A percentile compares a stretch with the other conserved stretches of the same genome.
Evolutionary conservation across 1,284 basidiomycete genomes (phyloP).

Genomic region (Farysia itapuensis): DNA sequence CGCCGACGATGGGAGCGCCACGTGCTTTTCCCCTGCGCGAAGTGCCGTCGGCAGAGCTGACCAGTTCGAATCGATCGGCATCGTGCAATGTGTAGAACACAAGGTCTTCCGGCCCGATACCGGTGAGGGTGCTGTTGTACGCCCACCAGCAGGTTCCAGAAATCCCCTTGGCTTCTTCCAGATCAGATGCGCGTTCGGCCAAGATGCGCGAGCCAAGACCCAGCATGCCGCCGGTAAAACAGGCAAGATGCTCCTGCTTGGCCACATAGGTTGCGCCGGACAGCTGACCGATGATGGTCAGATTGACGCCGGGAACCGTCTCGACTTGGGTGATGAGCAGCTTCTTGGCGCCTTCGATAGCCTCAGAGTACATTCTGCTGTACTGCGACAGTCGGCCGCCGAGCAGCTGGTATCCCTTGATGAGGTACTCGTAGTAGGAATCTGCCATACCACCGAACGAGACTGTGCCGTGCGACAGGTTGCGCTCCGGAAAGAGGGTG

Average conservation of each 20-base stretch:
- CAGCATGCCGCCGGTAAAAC: constrained; percentile 66
- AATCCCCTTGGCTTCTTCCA: constrained; percentile 60
- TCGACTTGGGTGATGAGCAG: constrained; percentile 61
- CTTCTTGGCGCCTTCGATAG: constrained; percentile 62
- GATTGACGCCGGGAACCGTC: constrained; percentile 60
- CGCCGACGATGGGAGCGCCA: constrained; percentile 54
- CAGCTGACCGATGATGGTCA: constrained; percentile 56
- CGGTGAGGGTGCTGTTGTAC: constrained; percentile 58
- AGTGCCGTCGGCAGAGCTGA: constrained; percentile 32
- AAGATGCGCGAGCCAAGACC: constrained; percentile 64
- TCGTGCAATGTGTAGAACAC: constrained; percentile 45
- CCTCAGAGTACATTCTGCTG: constrained; percentile 62
- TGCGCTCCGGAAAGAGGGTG: constrained; percentile 59
- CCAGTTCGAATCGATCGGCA: constrained; percentile 38
- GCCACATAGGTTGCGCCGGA: constrained; percentile 12
- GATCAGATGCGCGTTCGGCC: constrained; percentile 59
- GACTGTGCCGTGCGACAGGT: constrained; percentile 41
- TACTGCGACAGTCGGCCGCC: constrained; percentile 62
- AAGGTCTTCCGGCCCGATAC: constrained; percentile 56
- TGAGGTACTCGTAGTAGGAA: constrained; percentile 66
- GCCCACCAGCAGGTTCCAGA: constrained; percentile 65
- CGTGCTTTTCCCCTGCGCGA: constrained; percentile 29
- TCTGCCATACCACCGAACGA: constrained; percentile 63
- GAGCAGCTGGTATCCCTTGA: constrained; percentile 65
- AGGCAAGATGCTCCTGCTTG: constrained; percentile 62